phyloP scores from a whole-genome alignment of 202 grass and related monocot genomes.

The Carex sylvatica region DNA sequence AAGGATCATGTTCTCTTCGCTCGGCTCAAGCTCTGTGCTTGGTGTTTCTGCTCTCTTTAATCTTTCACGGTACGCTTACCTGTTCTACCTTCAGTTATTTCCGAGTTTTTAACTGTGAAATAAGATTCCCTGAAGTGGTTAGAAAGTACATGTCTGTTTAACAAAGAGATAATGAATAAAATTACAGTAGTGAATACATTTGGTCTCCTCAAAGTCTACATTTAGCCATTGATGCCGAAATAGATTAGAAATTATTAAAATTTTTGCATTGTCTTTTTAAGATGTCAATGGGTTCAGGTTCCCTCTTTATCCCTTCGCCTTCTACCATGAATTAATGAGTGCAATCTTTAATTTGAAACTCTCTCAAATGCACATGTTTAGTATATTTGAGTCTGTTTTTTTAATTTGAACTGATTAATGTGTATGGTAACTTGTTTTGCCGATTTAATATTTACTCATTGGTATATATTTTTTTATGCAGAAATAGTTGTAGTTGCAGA shows the following conservation, averaged over 20 bases:
- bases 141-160: not conserved
- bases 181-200: not conserved
- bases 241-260: not conserved
- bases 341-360: not conserved
- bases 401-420: too few species aligned
- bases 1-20: not conserved
- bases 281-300: not conserved
- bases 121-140: not conserved
- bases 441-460: not conserved
- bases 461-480: not conserved
- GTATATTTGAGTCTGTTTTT: too few species aligned
- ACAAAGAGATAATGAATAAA: not conserved
- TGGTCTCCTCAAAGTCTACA: not conserved
- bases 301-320: not conserved
- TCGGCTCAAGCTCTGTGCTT: not conserved
- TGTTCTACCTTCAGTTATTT: not conserved
- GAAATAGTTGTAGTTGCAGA: not conserved
- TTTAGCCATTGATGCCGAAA: not conserved
- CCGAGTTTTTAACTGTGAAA: too few species aligned
- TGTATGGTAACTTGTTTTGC: not conserved
- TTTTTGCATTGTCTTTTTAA: not conserved
- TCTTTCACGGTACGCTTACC: not conserved
- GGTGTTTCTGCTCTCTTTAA: constrained; percentile 15
- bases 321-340: not conserved
- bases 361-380: not conserved